Evolutionary conservation across 495 filamentous ascomycete genomes (phyloP), one percentile per base, ranked within the genome.

Genomic region (Lophiostoma macrostomum): DNA sequence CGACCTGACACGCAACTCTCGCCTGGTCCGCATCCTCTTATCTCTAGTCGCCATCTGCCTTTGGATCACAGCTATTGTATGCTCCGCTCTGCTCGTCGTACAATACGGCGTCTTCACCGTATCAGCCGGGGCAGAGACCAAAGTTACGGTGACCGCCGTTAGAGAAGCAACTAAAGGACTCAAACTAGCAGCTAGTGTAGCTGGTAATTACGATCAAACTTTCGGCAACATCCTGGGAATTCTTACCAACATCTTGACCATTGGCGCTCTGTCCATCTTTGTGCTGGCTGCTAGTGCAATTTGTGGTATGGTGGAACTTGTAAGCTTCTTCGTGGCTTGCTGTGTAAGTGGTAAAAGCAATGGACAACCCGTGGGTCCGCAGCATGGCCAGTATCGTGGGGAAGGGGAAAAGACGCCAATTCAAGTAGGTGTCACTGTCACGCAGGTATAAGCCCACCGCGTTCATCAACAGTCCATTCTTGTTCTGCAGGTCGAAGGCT

Each of bases 61-160:
- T n/a, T 46, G 42, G 42, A 20, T 46, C 42, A 19, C 20, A 8
- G 42, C 42, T 11, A 29, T 46, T n/a, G 42, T 46, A 8, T 46
- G 42, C 18, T 7, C 42, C 12, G 42, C 42, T 20, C 27, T 46
- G 5, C 42, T 46, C n/a, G 23, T 46, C 23, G 42, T 46, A 5
- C 24, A 46, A 46, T 46, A 46, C 27, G 42, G 42, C 27, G 27
- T 32, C 42, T 46, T 46, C 27, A 18, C 42, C 5, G 18, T 46
- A 12, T 10, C 42, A 4, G 13, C 20, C 24, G 42, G 42, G 4
- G 6, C 42, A 7, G 42, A 14, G 13, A 8, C 6, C 18, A 46
- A 46, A 20, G 5, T 46, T 19, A 28, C 42, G n/a, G 13, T 29
- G n/a, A 16, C 27, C 13, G 10, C 20, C 27, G 4, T 18, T 14